These are phyloP conservation scores for Multifurca ochricompacta DNA, from an alignment of 768 basidiomycete genomes.

Conservation along the genomic window DNA sequence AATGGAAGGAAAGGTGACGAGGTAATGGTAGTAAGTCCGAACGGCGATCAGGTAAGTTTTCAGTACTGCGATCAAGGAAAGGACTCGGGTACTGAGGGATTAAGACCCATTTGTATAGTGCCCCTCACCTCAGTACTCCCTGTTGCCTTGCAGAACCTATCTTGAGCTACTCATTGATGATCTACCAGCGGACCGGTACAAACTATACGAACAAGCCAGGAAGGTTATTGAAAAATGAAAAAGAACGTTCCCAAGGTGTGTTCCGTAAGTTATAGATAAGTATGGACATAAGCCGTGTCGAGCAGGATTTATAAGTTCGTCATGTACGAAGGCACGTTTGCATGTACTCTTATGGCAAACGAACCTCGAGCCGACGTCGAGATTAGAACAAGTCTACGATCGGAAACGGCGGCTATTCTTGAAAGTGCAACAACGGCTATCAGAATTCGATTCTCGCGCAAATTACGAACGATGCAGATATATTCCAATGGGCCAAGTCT, in stretches of 20 bases:
- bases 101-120: conserved; percentile 40
- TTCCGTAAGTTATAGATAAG: background rate
- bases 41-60: conserved; percentile 31
- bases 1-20: conserved; percentile 39
- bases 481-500: background rate
- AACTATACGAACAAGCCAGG: conserved; percentile 40
- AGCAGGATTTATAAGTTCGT: conserved; percentile 29
- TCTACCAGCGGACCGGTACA: conserved; percentile 38
- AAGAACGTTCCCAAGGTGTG: conserved; percentile 45
- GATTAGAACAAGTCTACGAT: conserved; percentile 21
- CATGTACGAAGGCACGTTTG: conserved; percentile 30
- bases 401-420: background rate
- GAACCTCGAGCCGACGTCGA: conserved; percentile 39
- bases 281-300: background rate
- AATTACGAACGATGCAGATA: conserved; percentile 17
- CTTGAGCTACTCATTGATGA: conserved; percentile 29
- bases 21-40: conserved; percentile 37
- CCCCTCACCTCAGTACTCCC: conserved; percentile 43
- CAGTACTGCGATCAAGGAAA: background rate
- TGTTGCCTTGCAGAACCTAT: conserved; percentile 41
- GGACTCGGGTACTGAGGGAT: background rate
- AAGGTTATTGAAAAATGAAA: conserved; percentile 41
- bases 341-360: conserved; percentile 44
- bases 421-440: background rate
- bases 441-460: conserved; percentile 19